Conservation (phyloP, 768 basidiomycete species). For the Hericium rajendrae region DNA sequence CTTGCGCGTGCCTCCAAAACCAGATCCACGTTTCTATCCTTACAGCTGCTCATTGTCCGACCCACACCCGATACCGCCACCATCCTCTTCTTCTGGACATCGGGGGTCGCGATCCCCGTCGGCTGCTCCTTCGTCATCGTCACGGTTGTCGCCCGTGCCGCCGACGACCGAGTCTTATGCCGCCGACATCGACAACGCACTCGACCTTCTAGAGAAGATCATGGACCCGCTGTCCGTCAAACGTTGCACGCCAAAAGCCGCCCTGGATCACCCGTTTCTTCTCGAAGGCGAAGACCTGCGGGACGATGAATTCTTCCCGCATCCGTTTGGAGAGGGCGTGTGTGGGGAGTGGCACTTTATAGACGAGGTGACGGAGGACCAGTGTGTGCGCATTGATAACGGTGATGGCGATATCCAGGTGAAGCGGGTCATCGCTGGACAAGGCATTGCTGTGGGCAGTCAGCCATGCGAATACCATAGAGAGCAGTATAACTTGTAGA, state of each 20-base stretch:
- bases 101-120: conserved; percentile 15
- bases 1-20: conserved; percentile 40
- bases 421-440: conserved; percentile 17
- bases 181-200: conserved; percentile 50
- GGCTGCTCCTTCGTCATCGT: conserved; percentile 13
- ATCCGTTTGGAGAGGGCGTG: conserved; percentile 56
- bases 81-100: conserved; percentile 17
- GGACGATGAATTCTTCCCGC: conserved; percentile 64
- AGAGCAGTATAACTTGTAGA: background rate
- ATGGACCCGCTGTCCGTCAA: conserved; percentile 72
- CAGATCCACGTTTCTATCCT: conserved; percentile 47
- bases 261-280: conserved; percentile 76
- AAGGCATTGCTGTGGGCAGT: conserved; percentile 25
- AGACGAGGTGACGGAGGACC: conserved; percentile 51
- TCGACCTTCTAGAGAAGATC: conserved; percentile 66
- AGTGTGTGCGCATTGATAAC: conserved; percentile 35
- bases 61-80: conserved; percentile 14
- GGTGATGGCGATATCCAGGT: conserved; percentile 13
- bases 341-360: conserved; percentile 54
- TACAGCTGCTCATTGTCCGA: conserved; percentile 26
- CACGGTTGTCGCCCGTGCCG: conserved; percentile 17
- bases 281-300: conserved; percentile 42
- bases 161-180: conserved; percentile 32
- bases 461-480: conserved; percentile 25
- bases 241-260: conserved; percentile 67